Conservation (phyloP, 2,329 filamentous ascomycete species). For the Sporothrix pseudoabietina region DNA sequence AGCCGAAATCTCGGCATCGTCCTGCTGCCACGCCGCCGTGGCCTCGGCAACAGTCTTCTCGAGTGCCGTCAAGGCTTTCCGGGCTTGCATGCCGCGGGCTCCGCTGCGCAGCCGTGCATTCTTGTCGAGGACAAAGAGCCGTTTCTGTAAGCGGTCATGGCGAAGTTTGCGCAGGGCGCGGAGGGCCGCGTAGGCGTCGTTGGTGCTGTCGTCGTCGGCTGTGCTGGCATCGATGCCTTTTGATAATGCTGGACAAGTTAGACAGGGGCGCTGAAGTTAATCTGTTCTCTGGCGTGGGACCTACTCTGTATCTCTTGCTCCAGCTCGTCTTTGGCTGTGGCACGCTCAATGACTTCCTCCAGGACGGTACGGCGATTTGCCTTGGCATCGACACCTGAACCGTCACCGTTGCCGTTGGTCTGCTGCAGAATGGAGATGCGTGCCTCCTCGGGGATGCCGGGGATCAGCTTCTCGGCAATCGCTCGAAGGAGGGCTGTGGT, state of each 20-base stretch:
- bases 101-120: slow-evolving; percentile 75
- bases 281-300: neutral
- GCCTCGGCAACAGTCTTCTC: slow-evolving; percentile 68
- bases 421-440: slow-evolving; percentile 71
- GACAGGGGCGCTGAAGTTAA: no score
- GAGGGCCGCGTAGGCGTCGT: slow-evolving; percentile 55
- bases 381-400: slow-evolving; percentile 34
- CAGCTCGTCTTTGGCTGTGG: slow-evolving; percentile 58
- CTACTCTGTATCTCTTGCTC: slow-evolving; percentile 56
- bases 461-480: slow-evolving; percentile 76
- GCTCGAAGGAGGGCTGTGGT: slow-evolving; percentile 67
- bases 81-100: slow-evolving; percentile 70
- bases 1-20: slow-evolving; percentile 58
- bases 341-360: slow-evolving; percentile 67
- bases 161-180: slow-evolving; percentile 63
- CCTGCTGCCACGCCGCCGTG: slow-evolving; percentile 55
- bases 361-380: slow-evolving; percentile 52
- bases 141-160: slow-evolving; percentile 62
- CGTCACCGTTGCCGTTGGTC: slow-evolving; percentile 50
- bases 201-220: slow-evolving; percentile 13
- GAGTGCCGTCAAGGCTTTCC: slow-evolving; percentile 70
- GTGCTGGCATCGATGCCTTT: slow-evolving; percentile 24
- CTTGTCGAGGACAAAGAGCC: slow-evolving; percentile 70
- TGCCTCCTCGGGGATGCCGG: slow-evolving; percentile 68
- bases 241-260: slow-evolving; percentile 10